Percentiles rank a stretch among this genome's conserved stretches.
phyloP scores from a whole-genome alignment of 148 eudicot species.

The Silene conica region DNA sequence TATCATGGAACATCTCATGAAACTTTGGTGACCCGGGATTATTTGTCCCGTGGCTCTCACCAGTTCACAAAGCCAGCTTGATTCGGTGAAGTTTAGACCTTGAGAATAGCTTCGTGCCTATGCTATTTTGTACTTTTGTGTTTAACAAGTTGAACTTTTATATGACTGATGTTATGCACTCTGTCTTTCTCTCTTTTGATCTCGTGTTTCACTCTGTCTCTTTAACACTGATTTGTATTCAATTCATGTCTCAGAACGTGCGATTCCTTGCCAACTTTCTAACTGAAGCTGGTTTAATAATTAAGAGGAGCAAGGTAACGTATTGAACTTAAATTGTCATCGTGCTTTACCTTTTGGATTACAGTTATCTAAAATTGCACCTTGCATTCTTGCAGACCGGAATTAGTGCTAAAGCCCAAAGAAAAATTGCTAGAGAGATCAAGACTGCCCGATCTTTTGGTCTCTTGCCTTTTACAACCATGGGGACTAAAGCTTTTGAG shows the following conservation, averaged over 20 bases:
- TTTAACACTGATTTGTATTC: background rate
- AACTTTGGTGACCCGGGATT: background rate
- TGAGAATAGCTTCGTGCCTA: background rate
- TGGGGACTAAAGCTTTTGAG: conserved; percentile 68
- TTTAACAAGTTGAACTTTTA: background rate
- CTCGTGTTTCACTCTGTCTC: background rate
- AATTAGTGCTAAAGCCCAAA: conserved; percentile 93
- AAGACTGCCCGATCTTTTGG: conserved; percentile 92
- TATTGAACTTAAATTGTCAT: conserved; percentile 2
- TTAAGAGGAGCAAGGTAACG: conserved; percentile 84
- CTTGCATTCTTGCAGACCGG: conserved; percentile 43
- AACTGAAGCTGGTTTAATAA: conserved; percentile 80
- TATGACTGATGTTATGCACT: background rate
- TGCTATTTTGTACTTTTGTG: background rate
- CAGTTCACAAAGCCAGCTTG: background rate
- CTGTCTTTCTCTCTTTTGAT: background rate
- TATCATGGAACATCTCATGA: background rate
- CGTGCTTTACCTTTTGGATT: background rate
- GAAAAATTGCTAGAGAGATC: conserved; percentile 93
- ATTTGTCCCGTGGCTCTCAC: background rate
- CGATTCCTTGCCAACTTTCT: conserved; percentile 87
- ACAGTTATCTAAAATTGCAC: conserved; percentile 4
- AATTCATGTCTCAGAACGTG: conserved; percentile 38
- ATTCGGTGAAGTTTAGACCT: background rate
- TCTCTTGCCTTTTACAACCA: conserved; percentile 80